Percentiles rank a stretch among this genome's conserved stretches.
phyloP scores from a whole-genome alignment of 2,329 filamentous ascomycete species.

The Fusarium chaquense region DNA sequence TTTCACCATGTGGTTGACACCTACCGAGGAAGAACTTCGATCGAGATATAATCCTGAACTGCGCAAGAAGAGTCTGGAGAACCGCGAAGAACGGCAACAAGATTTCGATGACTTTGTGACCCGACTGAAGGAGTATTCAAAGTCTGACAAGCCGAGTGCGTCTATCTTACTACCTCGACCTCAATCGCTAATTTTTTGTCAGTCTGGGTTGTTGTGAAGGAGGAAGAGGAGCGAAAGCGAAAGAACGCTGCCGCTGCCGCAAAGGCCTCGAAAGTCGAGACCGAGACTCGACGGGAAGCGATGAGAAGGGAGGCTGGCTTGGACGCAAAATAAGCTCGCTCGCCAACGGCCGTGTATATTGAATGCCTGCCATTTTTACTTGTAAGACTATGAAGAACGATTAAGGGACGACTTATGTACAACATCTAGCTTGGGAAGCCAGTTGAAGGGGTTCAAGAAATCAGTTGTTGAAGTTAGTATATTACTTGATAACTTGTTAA shows the following conservation, averaged over 20 bases:
- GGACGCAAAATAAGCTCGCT: slow-evolving; percentile 48
- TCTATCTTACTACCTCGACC: slow-evolving; percentile 26
- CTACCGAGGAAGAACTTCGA: slow-evolving; percentile 92
- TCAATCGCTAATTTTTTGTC: slow-evolving; percentile 23
- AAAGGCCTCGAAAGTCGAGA: slow-evolving; percentile 56
- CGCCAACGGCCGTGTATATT: not conserved
- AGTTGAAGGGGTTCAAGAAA: slow-evolving; percentile 15
- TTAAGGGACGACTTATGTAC: slow-evolving; percentile 34
- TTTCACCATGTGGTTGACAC: slow-evolving; percentile 81
- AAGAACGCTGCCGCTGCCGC: slow-evolving; percentile 53
- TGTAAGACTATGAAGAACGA: slow-evolving; percentile 44
- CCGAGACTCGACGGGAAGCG: slow-evolving; percentile 59
- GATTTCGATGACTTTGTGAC: slow-evolving; percentile 91
- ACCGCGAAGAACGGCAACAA: slow-evolving; percentile 78
- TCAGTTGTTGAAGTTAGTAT: slow-evolving; percentile 36
- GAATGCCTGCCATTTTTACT: slow-evolving; percentile 16
- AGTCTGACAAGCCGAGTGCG: slow-evolving; percentile 91
- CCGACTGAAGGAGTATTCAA: slow-evolving; percentile 87
- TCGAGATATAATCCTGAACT: slow-evolving; percentile 93
- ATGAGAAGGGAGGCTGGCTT: slow-evolving; percentile 64
- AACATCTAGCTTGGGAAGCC: slow-evolving; percentile 26
- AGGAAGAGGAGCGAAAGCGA: slow-evolving; percentile 59
- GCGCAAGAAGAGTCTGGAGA: slow-evolving; percentile 87
- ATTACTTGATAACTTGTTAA: slow-evolving; percentile 20
- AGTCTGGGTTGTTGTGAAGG: slow-evolving; percentile 66